Evolutionary conservation across 2,329 filamentous ascomycete species (phyloP), one percentile per base, ranked within the genome.

Genomic region (Fusarium paranaense): DNA sequence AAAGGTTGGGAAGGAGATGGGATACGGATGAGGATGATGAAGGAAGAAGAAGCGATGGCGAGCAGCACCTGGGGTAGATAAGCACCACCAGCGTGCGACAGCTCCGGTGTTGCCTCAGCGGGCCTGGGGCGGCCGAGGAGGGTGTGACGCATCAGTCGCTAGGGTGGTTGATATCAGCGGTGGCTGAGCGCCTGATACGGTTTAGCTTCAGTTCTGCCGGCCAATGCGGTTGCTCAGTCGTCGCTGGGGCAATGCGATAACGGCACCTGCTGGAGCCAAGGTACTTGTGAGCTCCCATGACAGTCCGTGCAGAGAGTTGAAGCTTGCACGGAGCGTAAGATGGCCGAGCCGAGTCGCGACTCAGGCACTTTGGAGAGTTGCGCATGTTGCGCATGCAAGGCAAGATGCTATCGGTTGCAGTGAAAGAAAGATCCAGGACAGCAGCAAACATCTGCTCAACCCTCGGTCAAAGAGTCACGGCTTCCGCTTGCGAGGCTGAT

Each of bases 161-260:
- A 73, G 76, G 75, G 79, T 68, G 70, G 71, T 72, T 72, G 79
- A 81, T 81, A 81, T 79, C 76, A 80, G 72, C 64, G 73, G 80
- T 78, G 75, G 76, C 77, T 77, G 76, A 74, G 71, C 20, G 16
- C 75, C 76, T 22, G 60, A 73, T 60, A 18, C 10, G 68, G 78
- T 25, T 70, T 79, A 79, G 78, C 62, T 63, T 20, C 0, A 11
- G 30, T 11, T 58, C 30, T 54, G 52, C 66, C 59, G 64, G 56
- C 76, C 76, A 81, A 78, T 78, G 69, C 69, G 64, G 75, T 78
- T 72, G 70, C 66, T 61, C 58, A 57, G 59, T 63, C 69, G 80
- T 81, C 78, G 69, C 80, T 78, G 67, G 75, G 78, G 76, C 80
- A 78, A 82, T 82, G 76, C 80, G 80, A 81, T 81, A 81, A 81